Conservation (phyloP, 257 asterid species). For the Cordia subcordata region DNA sequence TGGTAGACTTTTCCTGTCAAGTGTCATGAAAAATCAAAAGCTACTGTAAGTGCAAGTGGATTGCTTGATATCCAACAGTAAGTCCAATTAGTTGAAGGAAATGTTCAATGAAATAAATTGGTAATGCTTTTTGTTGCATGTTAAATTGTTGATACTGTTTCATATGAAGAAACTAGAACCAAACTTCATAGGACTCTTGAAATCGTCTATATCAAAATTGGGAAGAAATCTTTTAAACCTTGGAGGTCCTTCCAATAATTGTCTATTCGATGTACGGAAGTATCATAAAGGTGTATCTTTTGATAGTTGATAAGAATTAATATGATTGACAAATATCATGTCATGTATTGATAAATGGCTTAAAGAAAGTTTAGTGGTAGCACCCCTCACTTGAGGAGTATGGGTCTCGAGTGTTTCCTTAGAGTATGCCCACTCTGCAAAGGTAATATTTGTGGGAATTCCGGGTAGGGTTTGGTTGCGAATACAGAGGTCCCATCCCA, state of each 20-base stretch:
- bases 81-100: constrained; percentile 18
- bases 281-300: not conserved
- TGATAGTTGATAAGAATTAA: not conserved
- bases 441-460: constrained; percentile 52
- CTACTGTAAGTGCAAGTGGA: constrained; percentile 29
- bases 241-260: too few species aligned
- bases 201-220: too few species aligned
- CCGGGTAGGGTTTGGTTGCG: constrained; percentile 35
- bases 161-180: too few species aligned
- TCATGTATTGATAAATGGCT: constrained; percentile 81
- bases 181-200: too few species aligned
- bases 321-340: constrained; percentile 47
- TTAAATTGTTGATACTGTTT: too few species aligned
- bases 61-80: constrained; percentile 61
- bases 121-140: too few species aligned
- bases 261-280: too few species aligned
- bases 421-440: constrained; percentile 87
- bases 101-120: too few species aligned
- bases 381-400: not conserved
- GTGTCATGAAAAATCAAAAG: constrained; percentile 38
- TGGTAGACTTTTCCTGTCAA: constrained; percentile 70
- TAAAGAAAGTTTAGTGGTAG: constrained; percentile 76
- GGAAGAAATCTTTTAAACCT: not conserved
- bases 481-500: constrained; percentile 17
- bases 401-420: constrained; percentile 14